Percentiles rank a stretch among this genome's conserved stretches.
Evolutionary conservation across 1,284 basidiomycete genomes (phyloP).

Genomic region (Athelia sp.): DNA sequence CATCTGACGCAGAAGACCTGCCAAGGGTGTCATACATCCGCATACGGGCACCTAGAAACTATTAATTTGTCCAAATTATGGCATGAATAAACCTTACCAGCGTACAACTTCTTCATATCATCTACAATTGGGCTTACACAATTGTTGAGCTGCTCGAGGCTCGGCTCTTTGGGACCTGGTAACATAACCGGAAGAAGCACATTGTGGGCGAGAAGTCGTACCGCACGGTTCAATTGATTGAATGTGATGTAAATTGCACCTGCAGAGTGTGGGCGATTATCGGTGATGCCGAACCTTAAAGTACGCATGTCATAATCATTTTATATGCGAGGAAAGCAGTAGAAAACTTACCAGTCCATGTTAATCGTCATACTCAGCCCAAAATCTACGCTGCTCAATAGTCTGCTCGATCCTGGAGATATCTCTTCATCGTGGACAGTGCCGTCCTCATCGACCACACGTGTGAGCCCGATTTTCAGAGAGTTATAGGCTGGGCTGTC

Average conservation of each 20-base stretch:
- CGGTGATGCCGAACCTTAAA: slow-evolving; percentile 18
- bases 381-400: slow-evolving; percentile 11
- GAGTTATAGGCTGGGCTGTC: slow-evolving; percentile 17
- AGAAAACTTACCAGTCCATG: slow-evolving; percentile 20
- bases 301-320: neutral
- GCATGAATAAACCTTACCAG: slow-evolving; percentile 2
- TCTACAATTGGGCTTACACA: slow-evolving; percentile 8
- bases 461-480: slow-evolving; percentile 5
- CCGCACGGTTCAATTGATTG: slow-evolving; percentile 17
- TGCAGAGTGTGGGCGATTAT: slow-evolving; percentile 20
- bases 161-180: slow-evolving; percentile 16
- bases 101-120: slow-evolving; percentile 9
- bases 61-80: too few species aligned
- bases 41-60: too few species aligned
- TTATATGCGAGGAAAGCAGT: neutral
- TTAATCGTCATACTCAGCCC: slow-evolving; percentile 22
- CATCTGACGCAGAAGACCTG: too few species aligned
- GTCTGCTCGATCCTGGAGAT: neutral
- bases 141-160: slow-evolving; percentile 14
- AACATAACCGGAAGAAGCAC: slow-evolving; percentile 3
- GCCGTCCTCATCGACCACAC: slow-evolving; percentile 11
- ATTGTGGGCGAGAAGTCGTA: slow-evolving; percentile 4
- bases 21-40: too few species aligned
- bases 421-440: slow-evolving; percentile 11
- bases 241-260: slow-evolving; percentile 21